phyloP scores from a whole-genome alignment of 2,329 filamentous ascomycete genomes.

The Calonectria hawksworthii region DNA sequence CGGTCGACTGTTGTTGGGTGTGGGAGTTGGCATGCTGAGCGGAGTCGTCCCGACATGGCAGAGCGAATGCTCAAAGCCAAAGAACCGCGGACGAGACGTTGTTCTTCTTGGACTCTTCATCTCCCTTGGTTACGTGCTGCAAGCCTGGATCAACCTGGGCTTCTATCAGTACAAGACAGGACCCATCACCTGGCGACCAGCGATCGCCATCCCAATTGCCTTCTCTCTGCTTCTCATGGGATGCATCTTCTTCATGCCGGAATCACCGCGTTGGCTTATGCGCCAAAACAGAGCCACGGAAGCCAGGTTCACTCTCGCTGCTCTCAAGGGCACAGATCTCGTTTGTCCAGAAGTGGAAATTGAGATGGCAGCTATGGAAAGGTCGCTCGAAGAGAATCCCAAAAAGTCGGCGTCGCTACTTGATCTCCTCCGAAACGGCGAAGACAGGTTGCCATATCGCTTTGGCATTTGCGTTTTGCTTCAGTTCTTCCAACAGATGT shows the following conservation, averaged over 20 bases:
- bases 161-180: conserved; percentile 7
- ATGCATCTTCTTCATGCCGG: neutral
- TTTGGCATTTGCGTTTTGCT: conserved; percentile 1
- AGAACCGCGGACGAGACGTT: neutral
- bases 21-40: neutral
- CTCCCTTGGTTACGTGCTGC: neutral
- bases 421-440: neutral
- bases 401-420: neutral
- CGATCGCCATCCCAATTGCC: neutral
- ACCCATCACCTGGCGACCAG: neutral
- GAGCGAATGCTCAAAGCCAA: conserved; percentile 3
- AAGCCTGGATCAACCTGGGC: conserved; percentile 5
- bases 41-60: neutral
- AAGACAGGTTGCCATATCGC: neutral
- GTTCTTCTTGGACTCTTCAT: conserved; percentile 5
- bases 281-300: neutral
- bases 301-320: neutral
- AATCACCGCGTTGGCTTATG: conserved; percentile 1
- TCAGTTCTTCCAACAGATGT: conserved; percentile 11
- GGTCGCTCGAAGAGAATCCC: neutral
- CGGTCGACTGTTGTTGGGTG: neutral
- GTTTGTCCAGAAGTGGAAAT: neutral
- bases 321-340: neutral
- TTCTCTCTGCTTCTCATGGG: neutral
- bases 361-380: neutral